These are phyloP conservation scores for Mucor irregularis DNA, from an alignment of 371 early-diverging fungal species.

Conservation along the genomic window DNA sequence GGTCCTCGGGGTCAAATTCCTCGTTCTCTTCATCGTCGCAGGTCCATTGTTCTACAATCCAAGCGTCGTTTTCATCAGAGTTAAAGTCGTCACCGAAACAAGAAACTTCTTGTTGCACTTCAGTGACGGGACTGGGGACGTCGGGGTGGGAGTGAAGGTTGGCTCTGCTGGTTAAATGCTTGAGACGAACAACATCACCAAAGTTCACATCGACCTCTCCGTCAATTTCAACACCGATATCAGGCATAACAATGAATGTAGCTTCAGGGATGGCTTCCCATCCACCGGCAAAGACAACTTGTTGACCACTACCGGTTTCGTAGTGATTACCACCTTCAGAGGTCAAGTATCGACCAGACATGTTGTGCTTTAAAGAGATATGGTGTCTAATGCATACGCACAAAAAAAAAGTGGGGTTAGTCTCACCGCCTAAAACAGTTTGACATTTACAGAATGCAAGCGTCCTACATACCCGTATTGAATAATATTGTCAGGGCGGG, in stretches of 20 bases:
- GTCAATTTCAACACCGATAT: constrained; percentile 27
- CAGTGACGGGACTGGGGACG: constrained; percentile 48
- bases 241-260: constrained; percentile 58
- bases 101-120: constrained; percentile 64
- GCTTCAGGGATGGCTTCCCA: constrained; percentile 42
- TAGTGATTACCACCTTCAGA: constrained; percentile 33
- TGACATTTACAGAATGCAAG: background rate
- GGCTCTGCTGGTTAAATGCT: constrained; percentile 47
- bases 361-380: constrained; percentile 54
- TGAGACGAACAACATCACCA: constrained; percentile 56
- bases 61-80: constrained; percentile 63
- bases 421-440: too few relatives aligned
- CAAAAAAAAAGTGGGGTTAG: too few relatives aligned
- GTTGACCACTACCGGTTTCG: constrained; percentile 54
- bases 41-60: constrained; percentile 56
- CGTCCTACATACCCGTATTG: background rate
- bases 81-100: constrained; percentile 49
- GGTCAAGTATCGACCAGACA: constrained; percentile 56
- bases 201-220: constrained; percentile 49
- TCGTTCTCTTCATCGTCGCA: constrained; percentile 31
- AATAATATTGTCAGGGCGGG: constrained; percentile 6
- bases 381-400: background rate
- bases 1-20: constrained; percentile 34
- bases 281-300: constrained; percentile 49
- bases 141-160: constrained; percentile 63